These are phyloP conservation scores for Prunus davidiana DNA, from an alignment of 306 rosid species.

Conservation along the genomic window DNA sequence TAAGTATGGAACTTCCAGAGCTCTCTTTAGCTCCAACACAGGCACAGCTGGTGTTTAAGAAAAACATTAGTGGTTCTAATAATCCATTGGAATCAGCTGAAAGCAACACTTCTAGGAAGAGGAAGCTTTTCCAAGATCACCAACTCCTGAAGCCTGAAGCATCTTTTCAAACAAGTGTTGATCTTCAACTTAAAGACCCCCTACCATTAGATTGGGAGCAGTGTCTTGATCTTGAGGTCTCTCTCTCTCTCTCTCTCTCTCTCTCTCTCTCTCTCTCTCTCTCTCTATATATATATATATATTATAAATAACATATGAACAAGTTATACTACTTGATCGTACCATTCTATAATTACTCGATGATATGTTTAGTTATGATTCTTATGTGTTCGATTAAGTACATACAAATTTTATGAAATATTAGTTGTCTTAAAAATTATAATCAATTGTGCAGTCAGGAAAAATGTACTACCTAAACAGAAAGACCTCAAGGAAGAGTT, in stretches of 20 bases:
- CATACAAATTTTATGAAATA: neutral
- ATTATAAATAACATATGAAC: too few relatives aligned
- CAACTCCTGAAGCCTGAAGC: conserved; percentile 7
- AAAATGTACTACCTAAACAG: conserved; percentile 45
- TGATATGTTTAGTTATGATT: too few relatives aligned
- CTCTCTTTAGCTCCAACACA: conserved; percentile 33
- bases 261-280: neutral
- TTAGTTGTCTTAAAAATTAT: neutral
- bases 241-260: conserved; percentile 12
- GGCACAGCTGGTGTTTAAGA: neutral
- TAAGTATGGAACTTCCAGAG: conserved; percentile 31
- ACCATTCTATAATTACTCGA: too few relatives aligned
- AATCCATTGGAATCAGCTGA: conserved; percentile 21
- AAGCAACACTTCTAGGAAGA: conserved; percentile 25
- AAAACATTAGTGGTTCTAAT: neutral
- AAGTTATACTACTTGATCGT: too few relatives aligned
- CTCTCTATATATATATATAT: too few relatives aligned
- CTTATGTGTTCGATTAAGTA: too few relatives aligned
- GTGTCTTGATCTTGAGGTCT: conserved; percentile 50
- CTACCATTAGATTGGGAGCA: conserved; percentile 54
- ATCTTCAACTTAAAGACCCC: conserved; percentile 44
- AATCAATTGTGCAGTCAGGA: conserved; percentile 33
- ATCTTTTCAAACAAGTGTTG: conserved; percentile 18
- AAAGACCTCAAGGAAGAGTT: conserved; percentile 39
- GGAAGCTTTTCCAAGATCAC: conserved; percentile 33